Percentiles rank a stretch among this genome's conserved stretches.
Conservation (phyloP, 2,329 filamentous ascomycete species). For the Dendrostoma leiphaemia region DNA sequence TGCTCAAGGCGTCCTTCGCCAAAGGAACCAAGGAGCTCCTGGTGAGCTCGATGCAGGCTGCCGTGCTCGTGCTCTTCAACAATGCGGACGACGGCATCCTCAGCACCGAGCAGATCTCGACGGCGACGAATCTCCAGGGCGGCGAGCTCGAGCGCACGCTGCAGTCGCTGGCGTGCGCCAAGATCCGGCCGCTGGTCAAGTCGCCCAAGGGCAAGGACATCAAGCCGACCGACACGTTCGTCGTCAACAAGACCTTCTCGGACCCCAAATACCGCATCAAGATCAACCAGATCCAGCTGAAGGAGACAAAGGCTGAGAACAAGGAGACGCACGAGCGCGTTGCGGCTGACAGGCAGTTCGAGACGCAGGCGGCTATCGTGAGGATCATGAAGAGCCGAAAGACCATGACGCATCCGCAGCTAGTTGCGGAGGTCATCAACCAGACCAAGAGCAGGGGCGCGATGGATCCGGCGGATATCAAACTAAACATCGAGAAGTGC, state of each 20-base stretch:
- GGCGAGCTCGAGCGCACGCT: conserved; percentile 83
- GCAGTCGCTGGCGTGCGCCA: conserved; percentile 91
- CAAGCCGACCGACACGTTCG: conserved; percentile 75
- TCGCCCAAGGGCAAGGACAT: conserved; percentile 83
- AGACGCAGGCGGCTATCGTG: conserved; percentile 96
- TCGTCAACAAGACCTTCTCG: conserved; percentile 72
- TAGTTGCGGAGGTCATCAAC: conserved; percentile 89
- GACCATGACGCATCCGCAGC: conserved; percentile 77
- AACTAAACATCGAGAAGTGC: conserved; percentile 94
- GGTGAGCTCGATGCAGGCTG: conserved; percentile 88
- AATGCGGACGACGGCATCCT: conserved; percentile 63
- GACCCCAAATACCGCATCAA: conserved; percentile 89
- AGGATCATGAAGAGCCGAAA: conserved; percentile 96
- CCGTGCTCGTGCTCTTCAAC: conserved; percentile 90
- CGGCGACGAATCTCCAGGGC: conserved; percentile 71
- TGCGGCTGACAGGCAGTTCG: conserved; percentile 84
- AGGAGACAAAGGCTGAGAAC: conserved; percentile 94
- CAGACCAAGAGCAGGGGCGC: conserved; percentile 85
- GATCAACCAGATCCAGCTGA: conserved; percentile 97
- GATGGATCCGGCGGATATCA: conserved; percentile 83
- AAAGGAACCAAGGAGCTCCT: conserved; percentile 83
- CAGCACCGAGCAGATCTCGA: conserved; percentile 72
- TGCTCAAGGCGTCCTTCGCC: conserved; percentile 76
- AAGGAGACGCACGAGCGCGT: conserved; percentile 90
- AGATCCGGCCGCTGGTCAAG: conserved; percentile 80